Percentiles rank a stretch among this genome's conserved stretches.
These are phyloP conservation scores for Raphanus sativus DNA, from an alignment of 345 rosid genomes.

Conservation along the genomic window DNA sequence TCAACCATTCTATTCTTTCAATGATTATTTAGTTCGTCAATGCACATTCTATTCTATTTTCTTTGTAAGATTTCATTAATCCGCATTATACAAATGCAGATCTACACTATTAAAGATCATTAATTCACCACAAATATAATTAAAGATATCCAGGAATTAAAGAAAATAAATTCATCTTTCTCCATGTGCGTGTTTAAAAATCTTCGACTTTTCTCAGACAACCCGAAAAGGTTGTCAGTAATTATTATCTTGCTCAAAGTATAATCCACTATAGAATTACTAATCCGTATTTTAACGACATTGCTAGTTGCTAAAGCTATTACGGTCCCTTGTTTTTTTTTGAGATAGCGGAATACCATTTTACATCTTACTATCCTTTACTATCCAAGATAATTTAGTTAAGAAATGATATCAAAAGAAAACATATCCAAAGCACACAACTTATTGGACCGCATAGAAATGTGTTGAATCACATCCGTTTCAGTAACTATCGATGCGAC, in stretches of 20 bases:
- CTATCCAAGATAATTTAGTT: neutral
- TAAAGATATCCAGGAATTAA: neutral
- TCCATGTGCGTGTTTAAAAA: slow-evolving; percentile 17
- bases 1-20: neutral
- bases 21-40: neutral
- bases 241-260: slow-evolving; percentile 14
- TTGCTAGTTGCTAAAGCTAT: neutral
- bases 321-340: neutral
- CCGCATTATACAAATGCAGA: neutral
- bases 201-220: neutral
- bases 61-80: neutral
- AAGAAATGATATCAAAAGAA: neutral
- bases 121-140: neutral
- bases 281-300: neutral
- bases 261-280: neutral
- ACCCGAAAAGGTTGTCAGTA: slow-evolving; percentile 5
- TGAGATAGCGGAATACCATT: neutral
- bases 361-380: neutral
- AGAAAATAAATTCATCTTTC: neutral
- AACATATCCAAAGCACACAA: neutral
- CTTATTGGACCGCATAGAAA: neutral
- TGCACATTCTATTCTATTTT: neutral
- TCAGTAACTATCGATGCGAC: neutral
- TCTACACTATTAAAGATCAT: neutral
- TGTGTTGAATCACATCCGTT: neutral